A percentile compares a stretch with the other conserved stretches of the same genome.
Conservation (phyloP, 345 rosid species). For the Eucalyptus tenuipes region DNA sequence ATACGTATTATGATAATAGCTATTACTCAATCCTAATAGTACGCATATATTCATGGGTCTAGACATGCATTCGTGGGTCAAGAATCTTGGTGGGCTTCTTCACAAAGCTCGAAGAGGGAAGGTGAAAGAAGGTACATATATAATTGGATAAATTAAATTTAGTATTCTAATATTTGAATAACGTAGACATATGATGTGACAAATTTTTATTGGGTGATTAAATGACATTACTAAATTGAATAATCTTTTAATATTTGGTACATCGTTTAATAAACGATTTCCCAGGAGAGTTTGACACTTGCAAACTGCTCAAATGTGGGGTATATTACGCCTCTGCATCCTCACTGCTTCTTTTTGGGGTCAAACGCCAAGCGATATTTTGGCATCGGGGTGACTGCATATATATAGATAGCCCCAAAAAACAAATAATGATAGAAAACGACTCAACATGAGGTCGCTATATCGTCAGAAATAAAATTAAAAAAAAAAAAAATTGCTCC, state of each 20-base stretch:
- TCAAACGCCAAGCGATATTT: background rate
- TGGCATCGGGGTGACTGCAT: background rate
- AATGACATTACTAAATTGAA: background rate
- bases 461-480: background rate
- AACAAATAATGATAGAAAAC: background rate
- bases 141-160: background rate
- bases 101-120: background rate
- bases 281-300: background rate
- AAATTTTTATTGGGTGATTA: background rate
- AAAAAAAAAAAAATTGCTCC: background rate
- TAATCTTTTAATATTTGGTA: background rate
- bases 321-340: background rate
- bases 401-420: background rate
- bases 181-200: background rate
- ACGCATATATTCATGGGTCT: background rate
- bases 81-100: background rate
- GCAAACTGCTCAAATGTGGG: background rate
- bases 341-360: background rate
- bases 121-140: background rate
- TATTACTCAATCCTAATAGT: background rate
- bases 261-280: background rate
- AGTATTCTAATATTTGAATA: background rate
- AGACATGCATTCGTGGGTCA: background rate
- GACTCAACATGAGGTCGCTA: background rate
- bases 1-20: background rate